Evolutionary conservation across 495 filamentous ascomycete species (phyloP).

Genomic region (Aspergillus affinis): DNA sequence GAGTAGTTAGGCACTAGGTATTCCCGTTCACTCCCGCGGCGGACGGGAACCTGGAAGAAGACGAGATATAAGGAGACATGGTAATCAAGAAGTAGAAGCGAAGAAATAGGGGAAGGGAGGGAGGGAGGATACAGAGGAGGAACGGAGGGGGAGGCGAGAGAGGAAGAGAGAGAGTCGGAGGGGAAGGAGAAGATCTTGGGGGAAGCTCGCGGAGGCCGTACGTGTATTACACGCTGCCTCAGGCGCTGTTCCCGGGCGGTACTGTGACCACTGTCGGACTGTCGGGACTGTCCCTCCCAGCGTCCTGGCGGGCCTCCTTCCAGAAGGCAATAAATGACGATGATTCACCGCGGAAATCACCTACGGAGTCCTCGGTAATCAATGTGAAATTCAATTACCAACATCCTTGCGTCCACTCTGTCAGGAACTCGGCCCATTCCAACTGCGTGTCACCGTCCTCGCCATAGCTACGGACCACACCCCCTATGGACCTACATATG

Average conservation of each 20-base stretch:
- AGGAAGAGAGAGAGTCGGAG: constrained; percentile 1
- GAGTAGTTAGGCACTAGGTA: constrained; percentile 32
- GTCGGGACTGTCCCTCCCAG: background rate
- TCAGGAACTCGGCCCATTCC: constrained; percentile 5
- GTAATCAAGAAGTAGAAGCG: constrained; percentile 27
- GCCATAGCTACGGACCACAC: background rate
- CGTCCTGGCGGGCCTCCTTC: background rate
- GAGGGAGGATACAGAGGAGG: constrained; percentile 29
- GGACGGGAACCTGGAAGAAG: constrained; percentile 38
- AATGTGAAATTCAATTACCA: too few relatives aligned
- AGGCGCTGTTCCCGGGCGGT: too few relatives aligned
- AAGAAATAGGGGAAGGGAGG: constrained; percentile 32
- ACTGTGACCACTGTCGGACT: too few relatives aligned
- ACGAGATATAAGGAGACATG: constrained; percentile 40
- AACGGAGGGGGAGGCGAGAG: constrained; percentile 24
- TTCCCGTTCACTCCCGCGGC: constrained; percentile 46
- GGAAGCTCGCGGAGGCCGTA: constrained; percentile 9
- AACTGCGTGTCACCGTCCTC: background rate
- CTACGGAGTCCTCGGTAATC: too few relatives aligned
- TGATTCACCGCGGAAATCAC: too few relatives aligned
- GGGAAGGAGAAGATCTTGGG: constrained; percentile 10
- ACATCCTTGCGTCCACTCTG: background rate
- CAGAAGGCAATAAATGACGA: background rate
- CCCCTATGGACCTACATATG: background rate
- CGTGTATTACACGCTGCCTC: background rate